A percentile compares a stretch with the other conserved stretches of the same genome.
Evolutionary conservation across 2,329 filamentous ascomycete genomes (phyloP).

Genomic region (Diaporthe capsici): DNA sequence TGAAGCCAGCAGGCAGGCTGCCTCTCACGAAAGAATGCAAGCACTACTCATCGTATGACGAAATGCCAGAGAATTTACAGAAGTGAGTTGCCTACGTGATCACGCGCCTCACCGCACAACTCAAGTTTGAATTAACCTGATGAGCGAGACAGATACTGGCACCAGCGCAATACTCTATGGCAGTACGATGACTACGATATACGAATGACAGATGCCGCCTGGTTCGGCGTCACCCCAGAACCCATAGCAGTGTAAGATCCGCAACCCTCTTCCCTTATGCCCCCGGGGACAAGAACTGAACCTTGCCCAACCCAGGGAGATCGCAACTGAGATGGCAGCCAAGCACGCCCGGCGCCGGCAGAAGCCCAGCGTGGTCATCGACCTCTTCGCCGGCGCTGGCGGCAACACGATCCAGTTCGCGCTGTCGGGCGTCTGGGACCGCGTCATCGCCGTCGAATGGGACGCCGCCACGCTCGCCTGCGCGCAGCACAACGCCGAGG

Average conservation of each 20-base stretch:
- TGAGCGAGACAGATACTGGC: conserved; percentile 79
- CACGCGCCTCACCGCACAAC: background rate
- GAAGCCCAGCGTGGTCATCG: conserved; percentile 71
- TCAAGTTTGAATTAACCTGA: background rate
- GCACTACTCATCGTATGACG: conserved; percentile 78
- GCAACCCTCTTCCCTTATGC: background rate
- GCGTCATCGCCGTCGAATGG: conserved; percentile 90
- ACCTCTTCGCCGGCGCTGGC: conserved; percentile 91
- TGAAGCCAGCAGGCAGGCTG: conserved; percentile 61
- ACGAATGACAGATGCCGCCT: conserved; percentile 91
- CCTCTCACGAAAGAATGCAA: conserved; percentile 75
- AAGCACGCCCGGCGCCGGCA: conserved; percentile 60
- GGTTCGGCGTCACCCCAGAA: conserved; percentile 98
- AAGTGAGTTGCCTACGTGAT: conserved; percentile 72
- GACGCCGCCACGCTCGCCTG: conserved; percentile 86
- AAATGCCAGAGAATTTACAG: conserved; percentile 87
- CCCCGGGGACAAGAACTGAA: conserved; percentile 11
- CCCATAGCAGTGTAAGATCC: conserved; percentile 83
- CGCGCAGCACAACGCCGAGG: conserved; percentile 89
- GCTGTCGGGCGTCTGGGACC: conserved; percentile 81
- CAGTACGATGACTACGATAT: conserved; percentile 89
- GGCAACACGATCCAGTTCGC: conserved; percentile 98
- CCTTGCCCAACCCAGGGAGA: conserved; percentile 66
- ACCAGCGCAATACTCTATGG: conserved; percentile 90
- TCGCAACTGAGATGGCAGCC: conserved; percentile 78